Base-by-base conservation (phyloP, 768 basidiomycete species). In the Cystoderma amianthinum region DNA sequence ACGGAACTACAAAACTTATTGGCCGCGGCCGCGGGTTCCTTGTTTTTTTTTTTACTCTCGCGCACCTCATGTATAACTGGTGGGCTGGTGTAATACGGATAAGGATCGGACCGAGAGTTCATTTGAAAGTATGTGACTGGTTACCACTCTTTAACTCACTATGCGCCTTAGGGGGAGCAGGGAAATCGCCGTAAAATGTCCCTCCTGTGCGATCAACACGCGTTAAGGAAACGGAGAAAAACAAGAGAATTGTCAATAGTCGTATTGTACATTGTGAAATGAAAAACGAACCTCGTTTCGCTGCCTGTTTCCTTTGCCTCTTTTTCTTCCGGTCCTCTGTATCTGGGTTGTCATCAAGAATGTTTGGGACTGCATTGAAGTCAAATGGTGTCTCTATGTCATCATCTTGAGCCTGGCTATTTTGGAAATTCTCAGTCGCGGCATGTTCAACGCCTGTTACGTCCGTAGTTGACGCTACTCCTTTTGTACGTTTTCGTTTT, bases 71-170 rank as follows among this genome's bases (percentile, higher is more conserved):
- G n/a, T n/a, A n/a, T n/a, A n/a, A n/a, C n/a, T n/a, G n/a, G n/a
- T n/a, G n/a, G n/a, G n/a, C n/a, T n/a, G n/a, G n/a, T n/a, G n/a
- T n/a, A n/a, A n/a, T n/a, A n/a, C n/a, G n/a, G n/a, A n/a, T n/a
- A n/a, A n/a, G n/a, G n/a, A n/a, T 12, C 20, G 30, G 36, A 30
- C 32, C 15, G 15, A 15, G 21, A 53, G 71, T 19, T 36, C 16
- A 71, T 63, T 70, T 80, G 66, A 85, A 85, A 15, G 82, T 82
- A 62, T 69, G 64, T 28, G 83, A 81, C 61, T 76, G 74, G 56
- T 86, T 85, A 35, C 84, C 84, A 44, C 74, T 72, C 58, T 73
- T 82, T 39, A 82, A 51, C 46, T 85, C 80, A 46, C 76, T 76
- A 43, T 77, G 65, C 22, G 80, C 80, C 53, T 71, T 76, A 0